Conservation (phyloP, 1,139 yeast genomes). For the Geotrichum macrosporum region DNA sequence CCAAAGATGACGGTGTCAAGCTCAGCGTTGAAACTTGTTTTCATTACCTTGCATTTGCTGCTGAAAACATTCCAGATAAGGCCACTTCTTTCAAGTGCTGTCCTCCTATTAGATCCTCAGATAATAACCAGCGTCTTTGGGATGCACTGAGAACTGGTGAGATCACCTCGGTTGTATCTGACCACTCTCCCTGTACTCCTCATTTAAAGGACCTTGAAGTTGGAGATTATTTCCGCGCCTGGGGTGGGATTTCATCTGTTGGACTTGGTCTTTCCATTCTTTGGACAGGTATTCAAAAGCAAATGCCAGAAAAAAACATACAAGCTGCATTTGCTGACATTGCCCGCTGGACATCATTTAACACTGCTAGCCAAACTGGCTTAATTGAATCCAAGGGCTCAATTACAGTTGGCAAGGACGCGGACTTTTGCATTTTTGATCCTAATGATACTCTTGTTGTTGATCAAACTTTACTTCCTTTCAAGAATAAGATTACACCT, state of each 20-base stretch:
- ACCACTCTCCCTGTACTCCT: conserved; percentile 95
- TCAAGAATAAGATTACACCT: conserved; percentile 84
- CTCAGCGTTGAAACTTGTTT: conserved; percentile 88
- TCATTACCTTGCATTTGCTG: conserved; percentile 74
- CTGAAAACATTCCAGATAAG: conserved; percentile 71
- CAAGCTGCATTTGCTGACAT: conserved; percentile 54
- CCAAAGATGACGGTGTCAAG: conserved; percentile 55
- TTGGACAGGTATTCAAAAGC: conserved; percentile 65
- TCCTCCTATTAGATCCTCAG: conserved; percentile 81
- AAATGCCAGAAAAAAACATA: conserved; percentile 26
- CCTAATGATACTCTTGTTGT: conserved; percentile 54
- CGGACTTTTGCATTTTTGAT: conserved; percentile 81
- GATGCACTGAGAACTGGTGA: conserved; percentile 59
- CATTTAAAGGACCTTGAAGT: conserved; percentile 72
- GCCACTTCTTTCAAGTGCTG: conserved; percentile 88
- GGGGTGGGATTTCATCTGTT: conserved; percentile 97
- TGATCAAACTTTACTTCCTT: conserved; percentile 56
- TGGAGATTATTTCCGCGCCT: conserved; percentile 86
- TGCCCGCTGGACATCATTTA: conserved; percentile 70
- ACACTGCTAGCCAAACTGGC: conserved; percentile 85
- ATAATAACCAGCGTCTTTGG: conserved; percentile 72
- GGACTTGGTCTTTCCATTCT: conserved; percentile 84
- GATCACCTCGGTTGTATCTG: conserved; percentile 85
- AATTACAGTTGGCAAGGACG: conserved; percentile 70
- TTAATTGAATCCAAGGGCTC: conserved; percentile 67